Base-by-base conservation (phyloP, 2,329 filamentous ascomycete genomes). In the Cladosporium sp. region DNA sequence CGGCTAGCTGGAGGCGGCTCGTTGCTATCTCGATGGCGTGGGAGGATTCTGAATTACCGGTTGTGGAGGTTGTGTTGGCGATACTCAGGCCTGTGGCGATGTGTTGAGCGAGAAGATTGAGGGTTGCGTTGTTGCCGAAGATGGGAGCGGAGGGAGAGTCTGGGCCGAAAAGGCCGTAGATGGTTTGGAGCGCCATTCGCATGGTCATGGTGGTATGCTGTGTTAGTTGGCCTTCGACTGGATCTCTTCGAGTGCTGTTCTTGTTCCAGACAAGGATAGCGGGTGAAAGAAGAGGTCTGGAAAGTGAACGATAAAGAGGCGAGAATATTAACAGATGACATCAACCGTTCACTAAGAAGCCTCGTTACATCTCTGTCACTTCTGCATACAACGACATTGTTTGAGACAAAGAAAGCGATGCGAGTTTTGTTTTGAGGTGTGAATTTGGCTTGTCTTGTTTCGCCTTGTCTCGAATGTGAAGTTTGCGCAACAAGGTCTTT, bases 351-450 rank as follows among this genome's bases (percentile, higher is more conserved):
- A 27, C 22, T 27, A 27, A 27, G 22, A 4, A 9, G 9, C 22
- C 5, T 9, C 22, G 9, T 9, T 27, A 9, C 22, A 27, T 27
- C 5, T 27, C 4, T 5, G 22, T 27, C 22, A 27, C 22, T 33
- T 16, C n/a, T 27, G 22, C 12, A 41, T 41, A 13, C 16, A 13
- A 38, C 20, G 36, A 19, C 19, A 32, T 29, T 42, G 25, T 29
- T 41, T 3, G 4, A 49, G 46, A 22, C 42, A 38, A 2, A 35
- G 36, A 25, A 42, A 9, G 46, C 46, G 46, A 41, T 13, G 7
- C 33, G n/a, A 33, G 38, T 38, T 27, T 8, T 19, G 20, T 43
- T 22, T 38, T 6, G 3, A n/a, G 48, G 48, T n/a, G 11, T 27
- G 15, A 16, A 9, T 13, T 16, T 22, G 30, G 18, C 13, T 16